phyloP scores from a whole-genome alignment of 2,329 filamentous ascomycete species.

The Ophiostoma tasmaniense region DNA sequence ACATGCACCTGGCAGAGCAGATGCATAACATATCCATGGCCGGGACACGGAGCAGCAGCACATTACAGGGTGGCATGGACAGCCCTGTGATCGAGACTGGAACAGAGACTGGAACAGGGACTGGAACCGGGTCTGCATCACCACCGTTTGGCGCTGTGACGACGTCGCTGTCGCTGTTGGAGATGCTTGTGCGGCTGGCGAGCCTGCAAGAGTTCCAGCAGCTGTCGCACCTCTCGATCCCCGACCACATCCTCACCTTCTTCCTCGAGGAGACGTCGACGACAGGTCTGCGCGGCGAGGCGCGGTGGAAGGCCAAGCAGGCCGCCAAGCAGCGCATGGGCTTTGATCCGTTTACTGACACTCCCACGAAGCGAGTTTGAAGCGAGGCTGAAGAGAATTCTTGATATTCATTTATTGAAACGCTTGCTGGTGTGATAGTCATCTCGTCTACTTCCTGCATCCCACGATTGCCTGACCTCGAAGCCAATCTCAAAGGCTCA shows the following conservation, averaged over 20 bases:
- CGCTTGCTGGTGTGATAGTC: no score
- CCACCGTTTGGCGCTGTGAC: constrained; percentile 41
- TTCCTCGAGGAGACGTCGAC: constrained; percentile 61
- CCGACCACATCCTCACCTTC: constrained; percentile 81
- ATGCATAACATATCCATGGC: constrained; percentile 33
- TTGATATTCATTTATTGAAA: not conserved
- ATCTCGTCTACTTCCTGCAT: not conserved
- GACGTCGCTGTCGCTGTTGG: constrained; percentile 63
- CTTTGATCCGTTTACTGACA: constrained; percentile 49
- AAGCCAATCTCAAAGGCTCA: no score
- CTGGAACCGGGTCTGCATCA: no score
- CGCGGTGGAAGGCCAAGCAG: constrained; percentile 35
- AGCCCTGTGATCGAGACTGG: not conserved
- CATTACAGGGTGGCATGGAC: not conserved
- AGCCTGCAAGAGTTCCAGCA: constrained; percentile 91
- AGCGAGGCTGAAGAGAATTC: not conserved
- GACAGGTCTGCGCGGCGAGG: constrained; percentile 40
- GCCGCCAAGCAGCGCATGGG: constrained; percentile 43
- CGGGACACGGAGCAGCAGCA: not conserved
- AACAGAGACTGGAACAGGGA: no score
- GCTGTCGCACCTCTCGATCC: constrained; percentile 77
- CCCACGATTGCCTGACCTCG: no score
- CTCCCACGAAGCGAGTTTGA: constrained; percentile 24
- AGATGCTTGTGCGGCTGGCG: constrained; percentile 78
- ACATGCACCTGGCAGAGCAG: constrained; percentile 31